Evolutionary conservation across 2,329 filamentous ascomycete species (phyloP), one percentile per base, ranked within the genome.

Genomic region (Pseudogymnoascus destructans): DNA sequence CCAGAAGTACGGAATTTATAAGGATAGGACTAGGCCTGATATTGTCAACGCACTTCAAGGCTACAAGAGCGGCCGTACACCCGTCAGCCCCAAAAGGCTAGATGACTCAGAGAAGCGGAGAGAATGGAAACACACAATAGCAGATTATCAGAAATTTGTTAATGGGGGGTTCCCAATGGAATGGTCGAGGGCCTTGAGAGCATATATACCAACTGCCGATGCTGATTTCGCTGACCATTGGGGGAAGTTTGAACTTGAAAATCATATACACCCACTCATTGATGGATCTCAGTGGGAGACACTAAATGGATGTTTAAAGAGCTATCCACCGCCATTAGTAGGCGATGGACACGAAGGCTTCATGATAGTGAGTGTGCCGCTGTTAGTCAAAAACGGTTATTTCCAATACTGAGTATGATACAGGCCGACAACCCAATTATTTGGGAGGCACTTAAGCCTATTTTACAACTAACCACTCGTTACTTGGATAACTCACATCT

Each of bases 401-500:
- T 52, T 17, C 46, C 23, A 7, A 17, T 30, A 52, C 46, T 52
- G 17, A 52, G 5, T 10, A 7, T 17, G 23, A 52, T 19, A 52
- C 46, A 52, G 46, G 46, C 15, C 15, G 10, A 17, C 6, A 52
- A 52, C 46, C 9, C 8, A 30, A 11, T 27, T 17, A 10, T 52
- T 13, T 52, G 46, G 46, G 4, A 30, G 5, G 46, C 5, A 30
- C 46, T 52, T 17, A 30, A 30, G 46, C 25, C 46, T 30, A 8
- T 52, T 27, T 30, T 52, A 19, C 23, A 52, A 52, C 46, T 52
- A 11, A 8, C n/a, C 15, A 17, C 46, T 30, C 15, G 3, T 19
- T 52, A 30, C 30, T 52, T 52, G 46, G n/a, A 30, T 52, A 52
- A 52, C 25, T 15, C 46, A 3, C n/a, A 52, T 52, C 46, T 52